Percentiles rank a stretch among this genome's conserved stretches.
Evolutionary conservation across 2,329 filamentous ascomycete genomes (phyloP).

Genomic region (Trichoderma koningiopsis): DNA sequence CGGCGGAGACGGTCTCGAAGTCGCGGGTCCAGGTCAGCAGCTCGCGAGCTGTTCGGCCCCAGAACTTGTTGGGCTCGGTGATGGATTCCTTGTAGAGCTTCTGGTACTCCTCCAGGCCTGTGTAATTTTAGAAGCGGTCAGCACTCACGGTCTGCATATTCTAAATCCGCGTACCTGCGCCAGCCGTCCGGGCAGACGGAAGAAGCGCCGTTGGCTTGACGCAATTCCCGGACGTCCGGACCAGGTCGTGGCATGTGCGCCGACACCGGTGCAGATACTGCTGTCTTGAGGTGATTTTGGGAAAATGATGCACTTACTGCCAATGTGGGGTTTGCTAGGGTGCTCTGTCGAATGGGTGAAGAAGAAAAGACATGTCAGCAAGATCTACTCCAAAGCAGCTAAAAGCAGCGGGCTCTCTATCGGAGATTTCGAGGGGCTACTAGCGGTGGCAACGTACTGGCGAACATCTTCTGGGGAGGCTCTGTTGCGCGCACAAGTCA

Average conservation of each 20-base stretch:
- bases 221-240: slow-evolving; percentile 24
- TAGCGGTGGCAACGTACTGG: slow-evolving; percentile 53
- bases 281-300: slow-evolving; percentile 21
- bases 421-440: slow-evolving; percentile 17
- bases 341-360: slow-evolving; percentile 54
- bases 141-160: background rate
- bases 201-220: slow-evolving; percentile 17
- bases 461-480: slow-evolving; percentile 67
- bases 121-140: slow-evolving; percentile 24
- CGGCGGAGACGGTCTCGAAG: slow-evolving; percentile 84
- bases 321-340: slow-evolving; percentile 68
- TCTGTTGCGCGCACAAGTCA: slow-evolving; percentile 44
- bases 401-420: slow-evolving; percentile 1
- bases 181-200: slow-evolving; percentile 21
- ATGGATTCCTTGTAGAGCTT: slow-evolving; percentile 81
- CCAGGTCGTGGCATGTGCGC: background rate
- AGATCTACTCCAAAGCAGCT: slow-evolving; percentile 5
- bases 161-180: slow-evolving; percentile 6
- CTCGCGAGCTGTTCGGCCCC: slow-evolving; percentile 82
- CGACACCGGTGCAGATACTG: slow-evolving; percentile 24
- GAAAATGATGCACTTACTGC: slow-evolving; percentile 51
- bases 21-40: slow-evolving; percentile 88
- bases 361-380: slow-evolving; percentile 26
- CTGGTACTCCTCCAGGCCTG: slow-evolving; percentile 68
- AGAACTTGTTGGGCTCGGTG: slow-evolving; percentile 84